Base-by-base conservation (phyloP, 176 grass and related monocot genomes). In the Triticum dicoccoides region DNA sequence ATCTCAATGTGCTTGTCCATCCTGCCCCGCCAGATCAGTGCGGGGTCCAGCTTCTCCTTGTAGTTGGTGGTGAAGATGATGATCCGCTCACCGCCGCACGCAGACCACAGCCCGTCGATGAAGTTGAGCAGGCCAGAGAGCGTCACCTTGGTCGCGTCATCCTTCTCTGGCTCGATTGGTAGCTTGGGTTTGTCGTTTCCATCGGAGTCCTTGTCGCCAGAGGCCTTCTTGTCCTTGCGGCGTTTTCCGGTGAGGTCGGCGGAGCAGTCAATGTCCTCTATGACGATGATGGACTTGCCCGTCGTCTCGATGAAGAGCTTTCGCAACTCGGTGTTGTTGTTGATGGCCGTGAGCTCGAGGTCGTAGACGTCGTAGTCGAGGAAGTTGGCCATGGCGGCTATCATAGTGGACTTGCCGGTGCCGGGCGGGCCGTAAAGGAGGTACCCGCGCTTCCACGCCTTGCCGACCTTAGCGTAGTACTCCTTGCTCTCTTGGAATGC, bases 371-470 rank as follows among this genome's bases (percentile, higher is more conserved):
- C 90, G 65, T 97, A 97, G 62, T 94, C 83, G 17, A 97, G 69
- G 78, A 86, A 92, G 77, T 94, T 94, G 32, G 95, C 95, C 5
- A 97, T 97, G 35, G 95, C 92, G 6, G 88, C 79, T 44, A 97
- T 94, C 92, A 94, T 92, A 76, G 92, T 88, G 69, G 94, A 97
- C 76, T 97, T 97, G 44, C 89, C 94, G 20, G 92, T 97, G 41
- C 94, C 94, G 0, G 92, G 94, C 0, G 90, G 88, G 0, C 90
- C 92, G 8, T 80, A 85, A 0, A 94, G 83, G 4, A 92, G 92
- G 86, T 92, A 94, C 0, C 89, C 92, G 0, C 92, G 83, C 76
- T 97, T 97, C 90, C 94, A 96, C 0, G 89, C 17, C 91, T 93
- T 96, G 73, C 94, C 91, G 0, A 96, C 86, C 67, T 86, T 77